Evolutionary conservation across 1,284 basidiomycete species (phyloP).

Genomic region (Fomitopsis pinicola): DNA sequence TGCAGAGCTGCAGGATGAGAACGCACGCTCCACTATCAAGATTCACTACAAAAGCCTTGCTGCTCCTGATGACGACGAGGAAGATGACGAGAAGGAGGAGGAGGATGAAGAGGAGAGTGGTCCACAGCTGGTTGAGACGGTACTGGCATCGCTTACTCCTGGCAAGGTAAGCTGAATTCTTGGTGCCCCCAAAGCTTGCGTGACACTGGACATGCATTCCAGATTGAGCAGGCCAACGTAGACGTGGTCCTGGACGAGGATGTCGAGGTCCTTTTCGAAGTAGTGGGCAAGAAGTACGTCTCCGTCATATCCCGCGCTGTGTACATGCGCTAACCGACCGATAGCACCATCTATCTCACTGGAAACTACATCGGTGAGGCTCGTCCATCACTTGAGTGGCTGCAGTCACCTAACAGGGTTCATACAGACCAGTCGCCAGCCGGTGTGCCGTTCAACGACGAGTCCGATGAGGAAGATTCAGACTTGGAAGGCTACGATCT

Average conservation of each 20-base stretch:
- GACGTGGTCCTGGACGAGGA: constrained; percentile 77
- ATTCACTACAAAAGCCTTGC: constrained; percentile 56
- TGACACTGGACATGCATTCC: background rate
- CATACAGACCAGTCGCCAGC: constrained; percentile 47
- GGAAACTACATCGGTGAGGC: constrained; percentile 84
- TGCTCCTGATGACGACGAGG: constrained; percentile 46
- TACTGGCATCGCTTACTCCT: constrained; percentile 68
- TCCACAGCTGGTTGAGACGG: constrained; percentile 35
- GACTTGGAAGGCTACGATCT: constrained; percentile 50
- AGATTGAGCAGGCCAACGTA: constrained; percentile 80
- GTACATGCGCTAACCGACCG: constrained; percentile 1
- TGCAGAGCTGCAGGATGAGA: constrained; percentile 61
- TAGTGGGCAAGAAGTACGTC: constrained; percentile 80
- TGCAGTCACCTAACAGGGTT: too few species aligned
- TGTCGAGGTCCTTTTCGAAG: constrained; percentile 66
- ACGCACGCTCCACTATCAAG: constrained; percentile 76
- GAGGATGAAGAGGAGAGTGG: constrained; percentile 17
- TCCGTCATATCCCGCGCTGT: constrained; percentile 6
- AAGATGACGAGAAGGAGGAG: constrained; percentile 43
- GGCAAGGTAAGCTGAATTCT: constrained; percentile 49
- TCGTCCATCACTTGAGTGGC: background rate
- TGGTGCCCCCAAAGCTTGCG: background rate
- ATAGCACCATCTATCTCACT: constrained; percentile 77
- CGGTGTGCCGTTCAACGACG: constrained; percentile 43
- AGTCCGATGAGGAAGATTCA: constrained; percentile 39